Evolutionary conservation across 1,284 basidiomycete genomes (phyloP).

Genomic region (Uromyces viciae-fabae): DNA sequence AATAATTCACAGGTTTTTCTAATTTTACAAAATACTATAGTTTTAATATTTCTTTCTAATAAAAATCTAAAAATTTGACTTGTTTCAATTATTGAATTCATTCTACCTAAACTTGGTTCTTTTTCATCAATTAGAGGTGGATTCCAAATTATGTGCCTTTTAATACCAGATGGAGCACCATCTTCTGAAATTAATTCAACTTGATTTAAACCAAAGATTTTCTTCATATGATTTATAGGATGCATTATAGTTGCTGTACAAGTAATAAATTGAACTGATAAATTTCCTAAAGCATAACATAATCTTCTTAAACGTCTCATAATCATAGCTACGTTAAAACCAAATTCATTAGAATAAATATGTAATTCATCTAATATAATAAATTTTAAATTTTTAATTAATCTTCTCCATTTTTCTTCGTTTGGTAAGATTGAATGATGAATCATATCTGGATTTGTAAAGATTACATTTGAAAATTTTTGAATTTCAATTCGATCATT

Average conservation of each 20-base stretch:
- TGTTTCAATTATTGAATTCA: slow-evolving; percentile 68
- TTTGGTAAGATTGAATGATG: slow-evolving; percentile 79
- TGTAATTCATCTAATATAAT: slow-evolving; percentile 67
- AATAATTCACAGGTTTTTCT: slow-evolving; percentile 66
- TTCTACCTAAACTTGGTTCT: slow-evolving; percentile 63
- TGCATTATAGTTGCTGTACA: slow-evolving; percentile 84
- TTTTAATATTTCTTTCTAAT: slow-evolving; percentile 73
- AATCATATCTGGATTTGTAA: slow-evolving; percentile 69
- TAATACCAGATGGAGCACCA: slow-evolving; percentile 74
- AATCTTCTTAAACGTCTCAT: slow-evolving; percentile 72
- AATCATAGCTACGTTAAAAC: slow-evolving; percentile 71
- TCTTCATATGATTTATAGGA: slow-evolving; percentile 68
- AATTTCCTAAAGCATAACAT: slow-evolving; percentile 76
- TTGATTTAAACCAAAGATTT: slow-evolving; percentile 69
- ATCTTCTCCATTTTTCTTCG: slow-evolving; percentile 78
- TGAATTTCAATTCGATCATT: slow-evolving; percentile 59
- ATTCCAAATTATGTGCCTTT: slow-evolving; percentile 70
- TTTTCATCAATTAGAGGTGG: slow-evolving; percentile 65
- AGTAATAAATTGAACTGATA: slow-evolving; percentile 67
- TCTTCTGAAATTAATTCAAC: slow-evolving; percentile 72
- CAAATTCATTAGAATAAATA: slow-evolving; percentile 52
- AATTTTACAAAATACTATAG: slow-evolving; percentile 84
- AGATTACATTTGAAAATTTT: slow-evolving; percentile 56
- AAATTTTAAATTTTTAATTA: slow-evolving; percentile 65
- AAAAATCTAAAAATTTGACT: slow-evolving; percentile 72